Conservation (phyloP, 768 basidiomycete species). For the Gelatoporia subvermispora region DNA sequence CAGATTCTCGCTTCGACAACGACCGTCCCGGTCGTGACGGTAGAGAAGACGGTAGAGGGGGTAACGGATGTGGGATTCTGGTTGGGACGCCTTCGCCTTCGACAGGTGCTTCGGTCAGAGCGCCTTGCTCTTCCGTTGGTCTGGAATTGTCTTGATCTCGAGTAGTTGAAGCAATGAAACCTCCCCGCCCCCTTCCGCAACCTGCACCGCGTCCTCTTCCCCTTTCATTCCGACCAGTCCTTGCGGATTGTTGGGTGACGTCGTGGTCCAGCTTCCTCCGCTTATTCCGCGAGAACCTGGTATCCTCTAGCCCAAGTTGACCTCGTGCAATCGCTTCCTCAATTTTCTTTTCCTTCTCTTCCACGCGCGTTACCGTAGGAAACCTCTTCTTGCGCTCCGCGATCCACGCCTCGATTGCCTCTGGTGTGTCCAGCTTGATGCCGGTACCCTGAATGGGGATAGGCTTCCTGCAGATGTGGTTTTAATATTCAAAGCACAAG, state of each 20-base stretch:
- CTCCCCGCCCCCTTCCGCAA: conserved; percentile 25
- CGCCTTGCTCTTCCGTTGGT: not conserved
- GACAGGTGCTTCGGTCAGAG: not conserved
- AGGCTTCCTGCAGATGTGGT: conserved; percentile 45
- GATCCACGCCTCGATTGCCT: conserved; percentile 81
- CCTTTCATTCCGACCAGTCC: conserved; percentile 7
- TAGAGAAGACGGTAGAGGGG: not conserved
- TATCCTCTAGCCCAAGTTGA: conserved; percentile 52
- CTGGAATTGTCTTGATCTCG: not conserved
- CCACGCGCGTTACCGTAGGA: conserved; percentile 64
- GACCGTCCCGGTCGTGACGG: not conserved
- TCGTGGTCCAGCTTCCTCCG: conserved; percentile 31
- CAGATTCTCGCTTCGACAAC: not conserved
- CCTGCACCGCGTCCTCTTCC: conserved; percentile 30
- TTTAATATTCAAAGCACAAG: not conserved
- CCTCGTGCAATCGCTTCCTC: conserved; percentile 80
- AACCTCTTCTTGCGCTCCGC: conserved; percentile 84
- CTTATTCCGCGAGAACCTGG: conserved; percentile 38
- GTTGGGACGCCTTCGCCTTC: not conserved
- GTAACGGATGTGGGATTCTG: conserved; percentile 1
- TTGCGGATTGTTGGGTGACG: conserved; percentile 10
- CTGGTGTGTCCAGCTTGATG: conserved; percentile 72
- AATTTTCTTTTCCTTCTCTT: conserved; percentile 77
- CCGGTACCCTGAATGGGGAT: conserved; percentile 78
- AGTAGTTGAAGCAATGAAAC: not conserved